phyloP scores from a whole-genome alignment of 2,329 filamentous ascomycete species.

The Colletotrichum sansevieriae region DNA sequence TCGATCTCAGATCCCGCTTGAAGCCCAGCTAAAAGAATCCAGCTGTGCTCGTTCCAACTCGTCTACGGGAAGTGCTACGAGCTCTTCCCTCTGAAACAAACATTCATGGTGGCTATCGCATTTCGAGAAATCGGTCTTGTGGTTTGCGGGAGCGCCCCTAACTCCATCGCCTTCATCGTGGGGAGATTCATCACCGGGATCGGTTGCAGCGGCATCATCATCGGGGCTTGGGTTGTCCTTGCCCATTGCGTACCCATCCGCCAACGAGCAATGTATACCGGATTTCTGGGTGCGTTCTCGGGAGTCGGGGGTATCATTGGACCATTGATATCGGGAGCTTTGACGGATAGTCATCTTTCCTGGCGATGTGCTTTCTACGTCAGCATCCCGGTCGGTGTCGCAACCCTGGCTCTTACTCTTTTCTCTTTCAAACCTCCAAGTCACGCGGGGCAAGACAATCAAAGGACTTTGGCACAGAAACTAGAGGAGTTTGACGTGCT shows the following conservation, averaged over 20 bases:
- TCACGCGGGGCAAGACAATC: conserved; percentile 51
- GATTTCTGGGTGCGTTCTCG: conserved; percentile 54
- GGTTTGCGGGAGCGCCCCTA: conserved; percentile 47
- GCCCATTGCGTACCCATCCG: conserved; percentile 51
- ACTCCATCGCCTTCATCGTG: conserved; percentile 51
- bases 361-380: conserved; percentile 51
- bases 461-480: conserved; percentile 4
- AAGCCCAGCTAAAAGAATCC: no score
- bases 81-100: conserved; percentile 44
- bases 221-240: conserved; percentile 55
- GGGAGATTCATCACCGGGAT: conserved; percentile 54
- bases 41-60: conserved; percentile 42
- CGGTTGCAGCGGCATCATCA: conserved; percentile 52
- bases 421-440: conserved; percentile 1
- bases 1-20: no score
- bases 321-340: conserved; percentile 47
- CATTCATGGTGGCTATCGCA: conserved; percentile 45
- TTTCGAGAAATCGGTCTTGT: conserved; percentile 46
- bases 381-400: conserved; percentile 13
- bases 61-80: conserved; percentile 28
- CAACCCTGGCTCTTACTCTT: background rate
- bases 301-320: conserved; percentile 51
- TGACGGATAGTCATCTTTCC: conserved; percentile 47
- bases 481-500: conserved; percentile 45
- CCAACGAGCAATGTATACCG: conserved; percentile 51